A percentile compares a stretch with the other conserved stretches of the same genome.
These are phyloP conservation scores for Lachnellula arida DNA, from an alignment of 2,329 filamentous ascomycete genomes.

Conservation along the genomic window DNA sequence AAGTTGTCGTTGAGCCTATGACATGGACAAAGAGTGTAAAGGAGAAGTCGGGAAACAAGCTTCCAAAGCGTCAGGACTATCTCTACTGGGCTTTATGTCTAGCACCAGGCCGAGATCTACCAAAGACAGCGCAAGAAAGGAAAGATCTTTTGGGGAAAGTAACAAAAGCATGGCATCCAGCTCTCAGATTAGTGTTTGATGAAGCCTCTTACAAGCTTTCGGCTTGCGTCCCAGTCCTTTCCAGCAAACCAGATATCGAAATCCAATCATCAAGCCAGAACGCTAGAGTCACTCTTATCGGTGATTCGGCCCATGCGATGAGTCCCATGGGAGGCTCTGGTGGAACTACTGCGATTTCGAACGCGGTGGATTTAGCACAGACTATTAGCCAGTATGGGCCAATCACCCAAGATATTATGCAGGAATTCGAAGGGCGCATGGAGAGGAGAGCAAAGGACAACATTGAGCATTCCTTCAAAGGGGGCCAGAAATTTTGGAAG, in stretches of 20 bases:
- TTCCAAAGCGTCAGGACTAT: conserved; percentile 1
- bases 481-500: neutral
- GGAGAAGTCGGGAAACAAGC: neutral
- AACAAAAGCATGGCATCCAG: neutral
- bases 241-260: conserved; percentile 1
- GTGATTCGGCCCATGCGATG: neutral
- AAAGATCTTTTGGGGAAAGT: neutral
- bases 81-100: neutral
- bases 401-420: neutral
- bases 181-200: conserved; percentile 1
- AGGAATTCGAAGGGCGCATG: neutral
- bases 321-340: neutral
- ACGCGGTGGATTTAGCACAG: neutral
- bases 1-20: conserved; percentile 3
- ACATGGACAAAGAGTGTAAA: neutral
- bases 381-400: neutral
- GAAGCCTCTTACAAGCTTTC: conserved; percentile 1
- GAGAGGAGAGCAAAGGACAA: neutral
- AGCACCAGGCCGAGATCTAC: neutral
- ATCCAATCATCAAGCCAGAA: neutral
- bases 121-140: neutral
- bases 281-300: neutral
- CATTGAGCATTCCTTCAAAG: neutral
- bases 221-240: conserved; percentile 1
- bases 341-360: neutral